phyloP scores from a whole-genome alignment of 1,139 yeast genomes.

The Starmera stellimalicola region DNA sequence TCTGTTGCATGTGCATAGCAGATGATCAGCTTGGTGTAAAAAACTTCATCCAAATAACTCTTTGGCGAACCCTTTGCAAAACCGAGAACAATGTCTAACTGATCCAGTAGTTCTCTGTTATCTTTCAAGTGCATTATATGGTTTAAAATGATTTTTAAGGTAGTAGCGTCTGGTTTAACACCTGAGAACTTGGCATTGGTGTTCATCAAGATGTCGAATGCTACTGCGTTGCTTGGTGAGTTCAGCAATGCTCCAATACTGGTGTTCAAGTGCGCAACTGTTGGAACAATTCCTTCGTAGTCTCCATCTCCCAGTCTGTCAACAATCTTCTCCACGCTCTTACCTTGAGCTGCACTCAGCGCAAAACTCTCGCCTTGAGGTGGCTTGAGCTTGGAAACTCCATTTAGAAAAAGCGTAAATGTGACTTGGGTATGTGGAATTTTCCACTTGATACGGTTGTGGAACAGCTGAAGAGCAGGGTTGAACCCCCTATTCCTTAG shows the following conservation, averaged over 20 bases:
- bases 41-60: too few species aligned
- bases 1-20: background rate
- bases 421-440: slow-evolving; percentile 45
- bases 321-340: slow-evolving; percentile 17
- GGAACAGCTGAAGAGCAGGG: slow-evolving; percentile 39
- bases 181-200: background rate
- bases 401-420: slow-evolving; percentile 46
- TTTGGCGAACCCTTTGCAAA: background rate
- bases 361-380: slow-evolving; percentile 8
- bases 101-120: background rate
- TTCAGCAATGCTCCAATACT: slow-evolving; percentile 24
- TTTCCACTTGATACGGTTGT: slow-evolving; percentile 52
- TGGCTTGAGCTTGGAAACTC: slow-evolving; percentile 33
- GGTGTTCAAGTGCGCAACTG: slow-evolving; percentile 25
- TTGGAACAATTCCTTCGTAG: slow-evolving; percentile 6
- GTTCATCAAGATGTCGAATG: slow-evolving; percentile 9
- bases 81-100: background rate
- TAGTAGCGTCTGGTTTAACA: background rate
- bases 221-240: slow-evolving; percentile 21
- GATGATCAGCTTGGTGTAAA: background rate
- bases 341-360: slow-evolving; percentile 19
- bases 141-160: background rate
- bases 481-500: slow-evolving; percentile 30
- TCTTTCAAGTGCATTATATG: background rate
- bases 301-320: slow-evolving; percentile 5